These are phyloP conservation scores for Thielaviopsis populi DNA, from an alignment of 2,329 filamentous ascomycete species.

Conservation along the genomic window DNA sequence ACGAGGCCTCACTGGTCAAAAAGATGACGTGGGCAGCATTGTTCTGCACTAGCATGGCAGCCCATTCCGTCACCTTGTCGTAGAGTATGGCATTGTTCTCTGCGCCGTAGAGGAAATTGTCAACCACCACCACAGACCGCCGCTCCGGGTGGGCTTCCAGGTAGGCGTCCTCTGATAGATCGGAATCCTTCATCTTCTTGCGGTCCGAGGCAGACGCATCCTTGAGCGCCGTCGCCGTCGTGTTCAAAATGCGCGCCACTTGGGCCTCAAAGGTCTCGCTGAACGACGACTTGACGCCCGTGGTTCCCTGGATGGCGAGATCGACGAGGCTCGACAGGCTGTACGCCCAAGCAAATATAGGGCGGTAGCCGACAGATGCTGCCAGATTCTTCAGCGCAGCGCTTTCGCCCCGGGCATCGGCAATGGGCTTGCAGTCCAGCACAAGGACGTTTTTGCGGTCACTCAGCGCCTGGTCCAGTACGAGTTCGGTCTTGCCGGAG, in stretches of 20 bases:
- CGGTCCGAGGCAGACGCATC: constrained; percentile 41
- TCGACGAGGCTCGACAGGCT: constrained; percentile 86
- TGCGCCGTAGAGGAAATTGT: constrained; percentile 78
- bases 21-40: constrained; percentile 93
- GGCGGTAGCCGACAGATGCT: constrained; percentile 71
- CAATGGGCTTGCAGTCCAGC: constrained; percentile 84
- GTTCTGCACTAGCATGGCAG: constrained; percentile 65
- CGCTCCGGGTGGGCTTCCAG: constrained; percentile 77
- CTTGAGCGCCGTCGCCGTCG: constrained; percentile 64
- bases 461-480: constrained; percentile 69
- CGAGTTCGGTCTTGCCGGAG: constrained; percentile 77
- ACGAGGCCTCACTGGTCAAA: constrained; percentile 77
- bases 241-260: constrained; percentile 76
- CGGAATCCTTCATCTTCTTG: constrained; percentile 58
- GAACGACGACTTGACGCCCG: constrained; percentile 86
- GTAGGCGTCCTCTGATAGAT: constrained; percentile 68
- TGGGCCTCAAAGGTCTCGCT: constrained; percentile 86
- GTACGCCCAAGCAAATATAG: constrained; percentile 94
- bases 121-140: constrained; percentile 71
- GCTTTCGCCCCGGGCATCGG: constrained; percentile 78
- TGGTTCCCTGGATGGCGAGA: constrained; percentile 82
- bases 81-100: constrained; percentile 49
- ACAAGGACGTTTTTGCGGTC: constrained; percentile 63
- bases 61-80: constrained; percentile 78
- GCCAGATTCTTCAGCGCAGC: constrained; percentile 73